Evolutionary conservation across 768 basidiomycete species (phyloP), one percentile per base, ranked within the genome.

Genomic region (Phallus indusiatus): DNA sequence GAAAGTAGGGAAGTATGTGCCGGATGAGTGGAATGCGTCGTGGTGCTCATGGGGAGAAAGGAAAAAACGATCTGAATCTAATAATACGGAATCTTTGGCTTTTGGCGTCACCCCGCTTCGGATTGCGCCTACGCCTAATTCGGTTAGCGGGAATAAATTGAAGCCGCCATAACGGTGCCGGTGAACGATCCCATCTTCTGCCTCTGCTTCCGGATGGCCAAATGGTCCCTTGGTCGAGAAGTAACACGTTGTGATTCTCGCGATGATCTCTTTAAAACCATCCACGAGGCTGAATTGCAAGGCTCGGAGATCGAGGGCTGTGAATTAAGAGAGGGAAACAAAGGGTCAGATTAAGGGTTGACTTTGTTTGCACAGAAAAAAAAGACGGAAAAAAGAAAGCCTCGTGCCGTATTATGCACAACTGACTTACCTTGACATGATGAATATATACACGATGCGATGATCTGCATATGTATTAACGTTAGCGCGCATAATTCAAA

Each of bases 241-340:
- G 55, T 76, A 68, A 16, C 65, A 54, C 4, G 67, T 63, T 64
- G 88, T 72, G 64, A 84, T 79, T 55, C 81, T 75, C 21, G 69
- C 68, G 18, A 79, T 72, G 56, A 85, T 80, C 16, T 69, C 67
- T 57, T 72, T 64, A 17, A 86, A 70, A 18, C 75, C 76, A 12
- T 72, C 73, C 34, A 75, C 67, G 72, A 92, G 82, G 60, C 88
- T 85, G 60, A 72, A 67, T 65, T 90, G 85, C 59, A 91, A 64
- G 1, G 89, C 83, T 47, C 91, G 85, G 56, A 90, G 77, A 67
- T 94, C 92, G 59, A 93, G 74, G 18, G 89, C 88, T 42, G 42
- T 92, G 90, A 69, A 87, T 86, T 47, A 86, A 76, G 49, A 84
- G 73, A 69, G 88, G 89, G 47, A 93, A 74, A 66, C 89, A 90